These are phyloP conservation scores for Mucor irregularis DNA, from an alignment of 371 early-diverging fungal species.

Conservation along the genomic window DNA sequence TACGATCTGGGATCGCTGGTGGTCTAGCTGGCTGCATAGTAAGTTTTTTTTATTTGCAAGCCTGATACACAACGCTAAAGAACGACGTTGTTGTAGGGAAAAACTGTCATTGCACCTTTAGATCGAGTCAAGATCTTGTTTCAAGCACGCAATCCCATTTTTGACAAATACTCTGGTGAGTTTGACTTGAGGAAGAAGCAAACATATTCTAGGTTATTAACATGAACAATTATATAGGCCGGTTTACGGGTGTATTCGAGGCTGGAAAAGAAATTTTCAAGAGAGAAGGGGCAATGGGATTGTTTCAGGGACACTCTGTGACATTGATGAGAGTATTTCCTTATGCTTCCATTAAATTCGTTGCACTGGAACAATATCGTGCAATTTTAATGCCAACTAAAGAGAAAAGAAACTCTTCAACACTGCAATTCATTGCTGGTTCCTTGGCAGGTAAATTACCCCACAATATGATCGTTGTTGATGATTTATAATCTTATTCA, in stretches of 20 bases:
- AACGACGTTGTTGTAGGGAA: slow-evolving; percentile 51
- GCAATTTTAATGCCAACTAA: slow-evolving; percentile 59
- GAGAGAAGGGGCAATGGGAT: slow-evolving; percentile 72
- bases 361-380: slow-evolving; percentile 85
- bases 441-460: slow-evolving; percentile 63
- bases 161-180: slow-evolving; percentile 72
- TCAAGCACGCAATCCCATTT: slow-evolving; percentile 84
- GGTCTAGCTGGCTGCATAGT: slow-evolving; percentile 42
- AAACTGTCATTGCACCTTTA: slow-evolving; percentile 88
- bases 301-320: slow-evolving; percentile 95
- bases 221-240: no score
- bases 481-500: slow-evolving; percentile 5
- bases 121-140: slow-evolving; percentile 97
- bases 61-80: background rate
- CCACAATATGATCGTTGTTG: background rate
- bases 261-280: slow-evolving; percentile 78
- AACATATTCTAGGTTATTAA: no score
- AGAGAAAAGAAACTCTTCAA: slow-evolving; percentile 48
- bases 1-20: slow-evolving; percentile 34
- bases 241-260: slow-evolving; percentile 82
- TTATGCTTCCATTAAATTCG: slow-evolving; percentile 95
- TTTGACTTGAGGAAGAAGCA: no score
- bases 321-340: slow-evolving; percentile 94
- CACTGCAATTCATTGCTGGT: slow-evolving; percentile 66
- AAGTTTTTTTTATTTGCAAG: slow-evolving; percentile 1